Base-by-base conservation (phyloP, 1,139 yeast species). In the Debaryomyces psychrophilus region DNA sequence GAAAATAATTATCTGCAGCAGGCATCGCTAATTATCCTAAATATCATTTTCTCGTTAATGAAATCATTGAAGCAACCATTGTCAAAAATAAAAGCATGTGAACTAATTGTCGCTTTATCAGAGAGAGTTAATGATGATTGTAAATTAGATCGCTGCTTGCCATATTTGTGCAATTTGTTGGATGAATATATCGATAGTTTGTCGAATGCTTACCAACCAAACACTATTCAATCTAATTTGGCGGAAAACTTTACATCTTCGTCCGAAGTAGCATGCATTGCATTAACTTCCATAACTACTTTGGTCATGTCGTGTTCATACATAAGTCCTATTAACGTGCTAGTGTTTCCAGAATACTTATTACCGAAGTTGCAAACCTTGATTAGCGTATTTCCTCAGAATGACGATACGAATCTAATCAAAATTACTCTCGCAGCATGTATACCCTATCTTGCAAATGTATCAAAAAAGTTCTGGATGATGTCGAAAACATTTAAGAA, bases 81-180 rank as follows among this genome's bases (percentile, higher is more conserved):
- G 0, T 81, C 85, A 25, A 78, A 90, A 54, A 63, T 86, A 4
- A 81, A 81, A 56, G 95, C 93, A 0, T 77, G 95, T 54, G 95
- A 90, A 56, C 65, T 92, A 46, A 77, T 93, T 2, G 62, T 90
- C 9, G 90, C 90, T 0, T 71, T 93, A 12, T 82, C 95, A 1
- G 96, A 89, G 59, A 77, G 83, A 49, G 72, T 90, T 2, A 80
- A 81, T 35, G 98, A 93, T 59, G 96, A 88, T 47, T 85, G 85
- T 17, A 92, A 90, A 59, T 70, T 93, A 39, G 98, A 93, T 61
- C 69, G 97, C 39, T 83, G 93, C 27, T 62, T 93, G 18, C 98
- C 99, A 0, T 89, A 85, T 59, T 65, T 93, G 28, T 78, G 88
- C 29, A 61, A 63, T n/a, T 50, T 74, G 12, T 45, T 75, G 18